These are phyloP conservation scores for Pulicaria dysenterica DNA, from an alignment of 129 eudicot genomes.

Conservation along the genomic window DNA sequence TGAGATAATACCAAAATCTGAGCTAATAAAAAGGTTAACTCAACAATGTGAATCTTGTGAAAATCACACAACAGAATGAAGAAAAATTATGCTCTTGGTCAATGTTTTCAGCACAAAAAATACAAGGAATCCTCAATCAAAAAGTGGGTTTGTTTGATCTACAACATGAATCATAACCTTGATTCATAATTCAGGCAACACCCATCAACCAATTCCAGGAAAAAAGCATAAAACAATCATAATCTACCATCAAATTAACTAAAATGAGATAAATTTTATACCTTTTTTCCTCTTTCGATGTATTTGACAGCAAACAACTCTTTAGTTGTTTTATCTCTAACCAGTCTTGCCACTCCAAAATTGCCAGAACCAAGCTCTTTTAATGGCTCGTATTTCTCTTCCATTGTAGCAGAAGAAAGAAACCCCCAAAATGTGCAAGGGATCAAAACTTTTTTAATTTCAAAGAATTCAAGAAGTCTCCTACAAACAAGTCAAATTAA, in stretches of 20 bases:
- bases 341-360: slow-evolving; percentile 62
- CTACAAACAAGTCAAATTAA: slow-evolving; percentile 10
- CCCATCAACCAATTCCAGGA: slow-evolving; percentile 17
- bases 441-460: slow-evolving; percentile 3
- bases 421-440: slow-evolving; percentile 29
- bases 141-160: neutral
- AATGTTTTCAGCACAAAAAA: slow-evolving; percentile 25
- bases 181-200: slow-evolving; percentile 22
- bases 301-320: slow-evolving; percentile 64
- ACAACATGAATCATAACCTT: neutral
- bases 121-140: neutral
- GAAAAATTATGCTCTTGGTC: slow-evolving; percentile 15
- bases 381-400: slow-evolving; percentile 58
- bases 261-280: slow-evolving; percentile 19
- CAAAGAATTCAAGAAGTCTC: slow-evolving; percentile 4
- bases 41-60: slow-evolving; percentile 24
- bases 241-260: slow-evolving; percentile 13
- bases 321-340: slow-evolving; percentile 52
- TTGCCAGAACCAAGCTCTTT: slow-evolving; percentile 70
- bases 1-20: slow-evolving; percentile 9
- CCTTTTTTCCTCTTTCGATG: slow-evolving; percentile 71
- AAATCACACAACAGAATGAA: slow-evolving; percentile 16
- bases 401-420: slow-evolving; percentile 39
- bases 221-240: neutral
- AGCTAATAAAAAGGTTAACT: slow-evolving; percentile 16